Evolutionary conservation across 768 basidiomycete species (phyloP).

Genomic region (Phaeotremella fagi): DNA sequence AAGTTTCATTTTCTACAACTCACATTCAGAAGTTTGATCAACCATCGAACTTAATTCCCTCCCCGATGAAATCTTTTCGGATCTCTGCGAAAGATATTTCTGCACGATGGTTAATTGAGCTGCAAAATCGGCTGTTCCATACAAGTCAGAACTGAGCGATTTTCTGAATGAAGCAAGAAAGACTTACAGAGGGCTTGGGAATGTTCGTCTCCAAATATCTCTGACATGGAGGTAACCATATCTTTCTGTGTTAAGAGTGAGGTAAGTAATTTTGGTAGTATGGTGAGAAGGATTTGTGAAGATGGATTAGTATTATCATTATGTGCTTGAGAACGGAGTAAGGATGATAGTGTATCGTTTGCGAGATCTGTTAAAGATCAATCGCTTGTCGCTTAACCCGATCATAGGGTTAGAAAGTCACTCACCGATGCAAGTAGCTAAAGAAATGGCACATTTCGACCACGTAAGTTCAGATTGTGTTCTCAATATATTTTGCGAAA

Average conservation of each 20-base stretch:
- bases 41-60: background rate
- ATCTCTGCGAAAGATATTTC: background rate
- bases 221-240: slow-evolving; percentile 3
- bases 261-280: slow-evolving; percentile 8
- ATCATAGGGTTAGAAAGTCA: background rate
- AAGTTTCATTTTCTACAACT: too few species aligned
- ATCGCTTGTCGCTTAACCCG: too few species aligned
- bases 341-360: slow-evolving; percentile 1
- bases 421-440: slow-evolving; percentile 24
- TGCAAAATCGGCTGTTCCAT: slow-evolving; percentile 6
- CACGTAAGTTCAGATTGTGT: slow-evolving; percentile 11
- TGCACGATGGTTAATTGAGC: slow-evolving; percentile 3
- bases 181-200: slow-evolving; percentile 7
- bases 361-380: slow-evolving; percentile 9
- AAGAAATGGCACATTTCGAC: slow-evolving; percentile 16
- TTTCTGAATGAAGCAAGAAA: background rate
- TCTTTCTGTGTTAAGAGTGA: slow-evolving; percentile 11
- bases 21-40: too few species aligned
- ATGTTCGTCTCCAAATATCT: slow-evolving; percentile 14
- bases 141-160: background rate
- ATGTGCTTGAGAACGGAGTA: background rate
- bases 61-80: background rate
- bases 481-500: background rate
- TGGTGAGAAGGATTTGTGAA: background rate
- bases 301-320: background rate